A percentile compares a stretch with the other conserved stretches of the same genome.
Conservation (phyloP, 2,329 filamentous ascomycete species). For the Botrytis paeoniae region DNA sequence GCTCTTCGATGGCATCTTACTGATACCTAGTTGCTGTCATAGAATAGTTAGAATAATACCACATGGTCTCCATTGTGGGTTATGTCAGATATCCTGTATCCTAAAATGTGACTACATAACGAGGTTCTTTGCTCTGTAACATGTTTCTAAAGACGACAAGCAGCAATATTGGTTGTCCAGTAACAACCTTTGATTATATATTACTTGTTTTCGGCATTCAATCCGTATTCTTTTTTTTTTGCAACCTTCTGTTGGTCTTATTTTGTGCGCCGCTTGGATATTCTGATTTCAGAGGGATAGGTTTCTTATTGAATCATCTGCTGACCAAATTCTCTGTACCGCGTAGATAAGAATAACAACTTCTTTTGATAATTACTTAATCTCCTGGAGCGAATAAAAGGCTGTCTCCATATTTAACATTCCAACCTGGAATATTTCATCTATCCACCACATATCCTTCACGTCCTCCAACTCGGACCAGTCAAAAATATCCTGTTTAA, state of each 20-base stretch:
- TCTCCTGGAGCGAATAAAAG: background rate
- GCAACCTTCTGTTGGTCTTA: background rate
- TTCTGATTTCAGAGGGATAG: rapidly evolving
- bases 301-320: background rate
- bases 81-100: background rate
- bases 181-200: rapidly evolving
- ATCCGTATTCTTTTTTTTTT: rapidly evolving
- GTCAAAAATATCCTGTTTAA: background rate
- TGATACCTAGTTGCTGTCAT: background rate
- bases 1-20: background rate
- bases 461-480: background rate
- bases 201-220: rapidly evolving
- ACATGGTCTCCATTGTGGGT: too few species aligned
- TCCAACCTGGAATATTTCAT: background rate
- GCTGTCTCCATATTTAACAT: background rate
- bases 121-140: rapidly evolving
- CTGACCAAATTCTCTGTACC: background rate
- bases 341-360: rapidly evolving
- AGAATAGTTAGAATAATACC: too few species aligned
- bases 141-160: background rate
- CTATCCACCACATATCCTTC: constrained; percentile 2
- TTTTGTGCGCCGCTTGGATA: background rate
- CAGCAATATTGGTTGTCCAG: background rate
- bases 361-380: background rate
- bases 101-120: rapidly evolving